Evolutionary conservation across 78 protist genomes (phyloP).

Genomic region (Dictyostelium capitatum): DNA sequence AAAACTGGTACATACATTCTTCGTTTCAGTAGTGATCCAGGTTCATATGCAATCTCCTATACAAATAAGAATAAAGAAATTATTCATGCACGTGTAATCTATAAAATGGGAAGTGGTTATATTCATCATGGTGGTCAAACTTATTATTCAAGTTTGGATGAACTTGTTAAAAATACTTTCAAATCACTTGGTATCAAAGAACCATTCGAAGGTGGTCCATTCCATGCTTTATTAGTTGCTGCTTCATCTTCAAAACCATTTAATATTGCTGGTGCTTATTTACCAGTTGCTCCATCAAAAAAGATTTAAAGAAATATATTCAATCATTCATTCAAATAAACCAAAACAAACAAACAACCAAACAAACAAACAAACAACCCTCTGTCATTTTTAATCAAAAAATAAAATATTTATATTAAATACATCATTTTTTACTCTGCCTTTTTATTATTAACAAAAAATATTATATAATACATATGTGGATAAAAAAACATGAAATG

Average conservation of each 20-base stretch:
- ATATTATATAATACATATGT: no score
- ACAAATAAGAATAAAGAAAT: constrained; percentile 63
- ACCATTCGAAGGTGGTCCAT: constrained; percentile 77
- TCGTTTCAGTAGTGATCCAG: constrained; percentile 81
- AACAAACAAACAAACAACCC: no score
- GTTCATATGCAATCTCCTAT: constrained; percentile 74
- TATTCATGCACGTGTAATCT: constrained; percentile 42
- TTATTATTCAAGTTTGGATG: constrained; percentile 66
- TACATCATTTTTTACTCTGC: no score
- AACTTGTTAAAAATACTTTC: constrained; percentile 61
- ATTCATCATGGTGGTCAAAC: constrained; percentile 76
- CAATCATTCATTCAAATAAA: no score
- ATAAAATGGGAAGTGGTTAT: constrained; percentile 75
- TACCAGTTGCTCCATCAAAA: constrained; percentile 38
- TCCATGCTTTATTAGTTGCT: constrained; percentile 49
- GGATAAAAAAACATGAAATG: no score
- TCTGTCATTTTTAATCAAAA: no score
- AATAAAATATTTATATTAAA: no score
- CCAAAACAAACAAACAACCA: no score
- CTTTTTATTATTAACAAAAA: no score
- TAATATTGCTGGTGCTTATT: constrained; percentile 25
- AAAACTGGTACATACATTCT: constrained; percentile 75
- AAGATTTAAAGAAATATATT: constrained; percentile 26
- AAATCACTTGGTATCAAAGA: constrained; percentile 51
- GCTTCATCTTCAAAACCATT: constrained; percentile 13